Percentiles rank a stretch among this genome's conserved stretches.
Conservation (phyloP, 805 yeast genomes). For the Pichia pseudocactophila region DNA sequence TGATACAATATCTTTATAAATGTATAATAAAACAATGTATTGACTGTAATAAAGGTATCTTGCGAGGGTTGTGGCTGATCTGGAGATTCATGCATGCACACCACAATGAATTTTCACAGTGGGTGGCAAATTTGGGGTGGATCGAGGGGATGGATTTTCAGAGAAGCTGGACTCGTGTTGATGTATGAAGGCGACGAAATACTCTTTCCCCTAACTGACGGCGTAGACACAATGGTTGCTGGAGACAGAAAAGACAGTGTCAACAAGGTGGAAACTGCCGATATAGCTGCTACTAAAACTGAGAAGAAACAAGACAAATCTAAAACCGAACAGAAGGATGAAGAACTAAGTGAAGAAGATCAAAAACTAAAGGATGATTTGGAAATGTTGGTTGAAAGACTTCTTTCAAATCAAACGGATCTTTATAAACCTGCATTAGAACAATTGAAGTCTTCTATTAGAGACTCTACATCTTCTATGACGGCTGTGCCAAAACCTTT, state of each 20-base stretch:
- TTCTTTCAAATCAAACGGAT: slow-evolving; percentile 44
- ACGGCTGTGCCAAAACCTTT: slow-evolving; percentile 99
- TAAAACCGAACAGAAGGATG: slow-evolving; percentile 36
- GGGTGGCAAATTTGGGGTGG: background rate
- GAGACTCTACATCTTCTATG: slow-evolving; percentile 95
- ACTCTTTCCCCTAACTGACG: background rate
- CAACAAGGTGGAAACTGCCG: slow-evolving; percentile 1
- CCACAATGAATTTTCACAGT: background rate
- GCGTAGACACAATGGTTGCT: background rate
- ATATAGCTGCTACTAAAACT: background rate
- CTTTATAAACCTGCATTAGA: slow-evolving; percentile 56
- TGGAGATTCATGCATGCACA: too few relatives aligned
- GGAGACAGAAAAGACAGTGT: too few relatives aligned
- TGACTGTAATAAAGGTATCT: background rate
- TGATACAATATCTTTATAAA: background rate
- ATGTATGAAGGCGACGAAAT: background rate
- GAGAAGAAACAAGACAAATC: slow-evolving; percentile 14
- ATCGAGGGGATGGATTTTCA: background rate
- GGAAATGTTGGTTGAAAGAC: slow-evolving; percentile 76
- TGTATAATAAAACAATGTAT: too few relatives aligned
- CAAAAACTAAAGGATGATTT: slow-evolving; percentile 77
- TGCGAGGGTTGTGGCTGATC: background rate
- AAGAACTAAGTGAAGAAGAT: slow-evolving; percentile 91
- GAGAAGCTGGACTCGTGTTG: background rate
- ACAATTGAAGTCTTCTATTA: slow-evolving; percentile 65